Percentiles rank a stretch among this genome's conserved stretches.
These are phyloP conservation scores for Dioscorea dumetorum DNA, from an alignment of 106 monocot species.

Conservation along the genomic window DNA sequence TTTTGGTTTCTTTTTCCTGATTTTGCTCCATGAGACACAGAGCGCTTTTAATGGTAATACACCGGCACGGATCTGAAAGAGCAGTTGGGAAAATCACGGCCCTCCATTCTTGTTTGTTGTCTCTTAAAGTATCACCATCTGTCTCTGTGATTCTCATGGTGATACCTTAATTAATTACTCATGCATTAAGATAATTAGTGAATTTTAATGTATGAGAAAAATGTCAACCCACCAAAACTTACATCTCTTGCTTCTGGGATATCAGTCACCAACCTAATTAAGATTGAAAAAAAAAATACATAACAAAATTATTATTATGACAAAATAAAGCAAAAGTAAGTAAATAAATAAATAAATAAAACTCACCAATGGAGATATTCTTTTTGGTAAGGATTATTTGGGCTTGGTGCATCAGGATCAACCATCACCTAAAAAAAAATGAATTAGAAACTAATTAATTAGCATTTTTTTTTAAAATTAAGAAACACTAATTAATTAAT, in stretches of 20 bases:
- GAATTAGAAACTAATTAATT: not conserved
- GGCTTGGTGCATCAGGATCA: conserved; percentile 25
- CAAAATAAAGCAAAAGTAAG: not conserved
- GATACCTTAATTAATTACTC: not conserved
- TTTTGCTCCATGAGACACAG: not conserved
- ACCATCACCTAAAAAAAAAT: conserved; percentile 17
- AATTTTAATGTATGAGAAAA: not conserved
- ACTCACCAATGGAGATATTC: conserved; percentile 20
- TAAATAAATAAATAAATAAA: not conserved
- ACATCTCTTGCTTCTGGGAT: conserved; percentile 52
- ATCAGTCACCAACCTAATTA: conserved; percentile 66
- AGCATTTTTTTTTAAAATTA: not conserved
- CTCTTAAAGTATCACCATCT: not conserved
- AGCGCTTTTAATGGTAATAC: not conserved
- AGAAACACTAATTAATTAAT: not conserved
- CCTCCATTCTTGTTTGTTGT: not conserved
- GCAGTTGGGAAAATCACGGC: not conserved
- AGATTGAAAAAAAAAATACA: not conserved
- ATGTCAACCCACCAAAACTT: conserved; percentile 50
- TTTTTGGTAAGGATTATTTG: conserved; percentile 11
- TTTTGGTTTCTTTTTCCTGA: too few species aligned
- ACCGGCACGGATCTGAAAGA: not conserved
- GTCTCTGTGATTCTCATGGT: not conserved
- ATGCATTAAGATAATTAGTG: not conserved
- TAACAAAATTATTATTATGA: too few species aligned